These are phyloP conservation scores for Metarhizium sp. DNA, from an alignment of 2,329 filamentous ascomycete genomes.

Conservation along the genomic window DNA sequence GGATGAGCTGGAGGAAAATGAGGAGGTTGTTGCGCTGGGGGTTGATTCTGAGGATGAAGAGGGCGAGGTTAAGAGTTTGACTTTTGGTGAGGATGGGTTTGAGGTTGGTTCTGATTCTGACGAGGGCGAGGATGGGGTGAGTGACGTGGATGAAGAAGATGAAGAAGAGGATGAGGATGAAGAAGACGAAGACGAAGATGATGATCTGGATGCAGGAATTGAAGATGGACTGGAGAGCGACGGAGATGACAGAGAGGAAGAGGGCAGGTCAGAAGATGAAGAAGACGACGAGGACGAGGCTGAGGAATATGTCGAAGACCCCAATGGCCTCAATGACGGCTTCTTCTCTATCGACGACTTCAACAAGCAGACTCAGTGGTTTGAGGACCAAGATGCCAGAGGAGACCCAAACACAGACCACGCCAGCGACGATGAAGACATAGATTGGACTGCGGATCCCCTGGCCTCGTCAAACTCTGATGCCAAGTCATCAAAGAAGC, in stretches of 20 bases:
- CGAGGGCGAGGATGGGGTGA: constrained; percentile 18
- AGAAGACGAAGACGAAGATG: constrained; percentile 26
- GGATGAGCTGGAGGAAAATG: constrained; percentile 37
- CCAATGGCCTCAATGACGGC: constrained; percentile 84
- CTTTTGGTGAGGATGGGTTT: constrained; percentile 20
- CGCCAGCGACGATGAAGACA: constrained; percentile 73
- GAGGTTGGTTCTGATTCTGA: constrained; percentile 19
- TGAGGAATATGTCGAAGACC: constrained; percentile 45
- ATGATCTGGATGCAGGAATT: constrained; percentile 21
- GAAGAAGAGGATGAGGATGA: constrained; percentile 14
- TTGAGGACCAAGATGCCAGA: constrained; percentile 75
- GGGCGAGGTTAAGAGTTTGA: constrained; percentile 15
- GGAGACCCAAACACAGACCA: constrained; percentile 67
- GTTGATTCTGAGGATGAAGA: constrained; percentile 25
- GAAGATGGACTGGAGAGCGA: constrained; percentile 14
- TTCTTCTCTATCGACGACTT: constrained; percentile 98
- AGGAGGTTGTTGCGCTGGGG: constrained; percentile 31
- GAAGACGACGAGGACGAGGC: constrained; percentile 27
- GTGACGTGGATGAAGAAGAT: constrained; percentile 8
- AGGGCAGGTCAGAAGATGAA: constrained; percentile 24
- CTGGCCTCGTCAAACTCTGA: constrained; percentile 30
- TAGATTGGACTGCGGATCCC: constrained; percentile 83
- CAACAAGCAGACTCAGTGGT: constrained; percentile 84
- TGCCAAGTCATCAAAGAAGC: constrained; percentile 21
- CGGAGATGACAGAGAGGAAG: constrained; percentile 23